Evolutionary conservation across 768 basidiomycete species (phyloP).

Genomic region (Polyporus arcularius): DNA sequence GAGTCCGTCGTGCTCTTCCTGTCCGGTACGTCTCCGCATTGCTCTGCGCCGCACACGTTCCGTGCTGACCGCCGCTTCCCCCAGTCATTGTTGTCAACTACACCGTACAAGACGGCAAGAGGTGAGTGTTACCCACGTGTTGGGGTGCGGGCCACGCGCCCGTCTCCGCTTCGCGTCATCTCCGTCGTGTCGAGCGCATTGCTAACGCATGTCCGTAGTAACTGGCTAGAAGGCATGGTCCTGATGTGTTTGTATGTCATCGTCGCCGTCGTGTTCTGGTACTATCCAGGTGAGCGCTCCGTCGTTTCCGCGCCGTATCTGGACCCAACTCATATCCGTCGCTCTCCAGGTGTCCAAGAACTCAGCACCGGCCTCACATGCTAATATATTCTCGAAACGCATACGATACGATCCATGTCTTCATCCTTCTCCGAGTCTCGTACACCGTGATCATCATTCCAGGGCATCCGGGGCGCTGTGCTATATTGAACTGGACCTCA

Average conservation of each 20-base stretch:
- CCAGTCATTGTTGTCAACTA: conserved; percentile 58
- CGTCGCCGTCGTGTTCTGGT: conserved; percentile 56
- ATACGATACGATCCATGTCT: neutral
- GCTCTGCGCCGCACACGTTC: neutral
- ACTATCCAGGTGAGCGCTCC: conserved; percentile 43
- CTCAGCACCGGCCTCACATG: neutral
- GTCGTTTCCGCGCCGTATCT: neutral
- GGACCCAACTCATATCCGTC: neutral
- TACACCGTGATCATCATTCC: neutral
- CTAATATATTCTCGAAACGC: neutral
- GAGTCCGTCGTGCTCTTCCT: conserved; percentile 71
- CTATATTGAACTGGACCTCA: neutral
- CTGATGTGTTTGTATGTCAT: conserved; percentile 68
- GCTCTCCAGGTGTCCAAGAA: conserved; percentile 17
- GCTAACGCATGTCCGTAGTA: conserved; percentile 31
- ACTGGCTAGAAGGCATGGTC: conserved; percentile 87
- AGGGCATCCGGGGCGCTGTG: too few relatives aligned
- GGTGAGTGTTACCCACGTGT: conserved; percentile 27
- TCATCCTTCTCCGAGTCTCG: neutral
- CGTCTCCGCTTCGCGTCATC: neutral
- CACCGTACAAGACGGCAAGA: conserved; percentile 84
- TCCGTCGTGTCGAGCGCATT: neutral
- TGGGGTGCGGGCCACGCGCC: neutral
- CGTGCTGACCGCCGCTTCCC: neutral
- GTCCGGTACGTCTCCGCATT: conserved; percentile 33